Evolutionary conservation across 257 asterid genomes (phyloP).

Genomic region (Capsicum baccatum): DNA sequence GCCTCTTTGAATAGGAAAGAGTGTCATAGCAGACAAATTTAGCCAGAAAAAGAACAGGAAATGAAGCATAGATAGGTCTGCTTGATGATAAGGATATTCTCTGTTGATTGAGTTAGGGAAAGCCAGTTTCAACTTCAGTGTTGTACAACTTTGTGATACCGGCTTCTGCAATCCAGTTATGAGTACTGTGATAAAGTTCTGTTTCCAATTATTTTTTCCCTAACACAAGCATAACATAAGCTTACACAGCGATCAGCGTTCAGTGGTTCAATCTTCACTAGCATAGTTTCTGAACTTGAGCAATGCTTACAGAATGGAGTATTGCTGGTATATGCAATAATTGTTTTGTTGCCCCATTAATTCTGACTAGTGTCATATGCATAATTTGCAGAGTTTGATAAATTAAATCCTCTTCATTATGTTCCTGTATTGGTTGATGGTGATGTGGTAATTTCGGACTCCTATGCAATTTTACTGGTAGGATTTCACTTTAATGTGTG

Average conservation of each 20-base stretch:
- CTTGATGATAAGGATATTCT: background rate
- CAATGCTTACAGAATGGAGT: slow-evolving; percentile 2
- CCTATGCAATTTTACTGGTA: slow-evolving; percentile 75
- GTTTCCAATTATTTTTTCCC: background rate
- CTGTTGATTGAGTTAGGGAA: background rate
- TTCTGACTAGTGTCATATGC: slow-evolving; percentile 15
- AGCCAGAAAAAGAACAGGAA: background rate
- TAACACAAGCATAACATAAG: background rate
- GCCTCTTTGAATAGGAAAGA: background rate
- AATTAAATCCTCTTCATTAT: slow-evolving; percentile 68
- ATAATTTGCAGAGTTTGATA: slow-evolving; percentile 70
- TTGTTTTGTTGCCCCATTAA: background rate
- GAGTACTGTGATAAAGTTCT: slow-evolving; percentile 8
- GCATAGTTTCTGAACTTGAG: background rate
- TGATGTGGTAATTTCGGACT: slow-evolving; percentile 71
- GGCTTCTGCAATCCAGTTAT: slow-evolving; percentile 21
- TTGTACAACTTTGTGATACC: slow-evolving; percentile 1
- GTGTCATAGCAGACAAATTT: background rate
- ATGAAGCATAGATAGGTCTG: background rate
- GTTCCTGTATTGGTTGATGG: slow-evolving; percentile 85
- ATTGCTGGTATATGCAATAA: background rate
- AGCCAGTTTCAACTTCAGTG: background rate
- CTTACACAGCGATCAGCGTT: background rate
- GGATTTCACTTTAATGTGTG: slow-evolving; percentile 23
- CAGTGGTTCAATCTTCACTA: background rate